phyloP scores from a whole-genome alignment of 495 filamentous ascomycete species.

The Penicillium lividum region DNA sequence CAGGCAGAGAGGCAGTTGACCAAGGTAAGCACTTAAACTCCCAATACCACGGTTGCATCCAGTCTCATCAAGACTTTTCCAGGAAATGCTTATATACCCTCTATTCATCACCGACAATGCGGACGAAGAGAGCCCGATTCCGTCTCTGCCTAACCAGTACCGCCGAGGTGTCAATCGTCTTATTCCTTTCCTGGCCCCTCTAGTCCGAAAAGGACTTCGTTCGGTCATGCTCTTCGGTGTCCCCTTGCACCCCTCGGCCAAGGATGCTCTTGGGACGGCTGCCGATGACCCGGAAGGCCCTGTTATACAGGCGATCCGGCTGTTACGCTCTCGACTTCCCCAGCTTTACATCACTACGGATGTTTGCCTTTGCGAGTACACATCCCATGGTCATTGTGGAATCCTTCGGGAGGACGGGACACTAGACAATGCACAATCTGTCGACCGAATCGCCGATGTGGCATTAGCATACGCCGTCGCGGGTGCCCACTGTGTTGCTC shows the following conservation, averaged over 20 bases:
- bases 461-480: slow-evolving; percentile 90
- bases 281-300: slow-evolving; percentile 92
- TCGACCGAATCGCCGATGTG: slow-evolving; percentile 91
- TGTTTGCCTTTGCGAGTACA: slow-evolving; percentile 98
- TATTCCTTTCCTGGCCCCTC: slow-evolving; percentile 78
- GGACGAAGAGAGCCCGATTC: slow-evolving; percentile 87
- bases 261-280: slow-evolving; percentile 89
- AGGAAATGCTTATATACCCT: slow-evolving; percentile 97
- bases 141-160: slow-evolving; percentile 84
- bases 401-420: slow-evolving; percentile 89
- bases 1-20: slow-evolving; percentile 96
- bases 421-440: slow-evolving; percentile 87
- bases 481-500: slow-evolving; percentile 94
- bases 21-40: slow-evolving; percentile 60
- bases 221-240: slow-evolving; percentile 97
- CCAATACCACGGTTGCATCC: background rate
- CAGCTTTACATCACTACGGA: slow-evolving; percentile 86
- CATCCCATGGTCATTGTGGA: slow-evolving; percentile 97
- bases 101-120: slow-evolving; percentile 93
- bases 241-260: slow-evolving; percentile 72
- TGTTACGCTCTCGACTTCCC: slow-evolving; percentile 80
- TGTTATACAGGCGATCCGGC: slow-evolving; percentile 80
- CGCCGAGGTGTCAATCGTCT: slow-evolving; percentile 86
- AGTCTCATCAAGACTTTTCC: background rate
- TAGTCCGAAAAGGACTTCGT: slow-evolving; percentile 82